Percentiles rank a stretch among this genome's conserved stretches.
These are phyloP conservation scores for Dictyostelium intermedium DNA, from an alignment of 78 protist species.

Conservation along the genomic window DNA sequence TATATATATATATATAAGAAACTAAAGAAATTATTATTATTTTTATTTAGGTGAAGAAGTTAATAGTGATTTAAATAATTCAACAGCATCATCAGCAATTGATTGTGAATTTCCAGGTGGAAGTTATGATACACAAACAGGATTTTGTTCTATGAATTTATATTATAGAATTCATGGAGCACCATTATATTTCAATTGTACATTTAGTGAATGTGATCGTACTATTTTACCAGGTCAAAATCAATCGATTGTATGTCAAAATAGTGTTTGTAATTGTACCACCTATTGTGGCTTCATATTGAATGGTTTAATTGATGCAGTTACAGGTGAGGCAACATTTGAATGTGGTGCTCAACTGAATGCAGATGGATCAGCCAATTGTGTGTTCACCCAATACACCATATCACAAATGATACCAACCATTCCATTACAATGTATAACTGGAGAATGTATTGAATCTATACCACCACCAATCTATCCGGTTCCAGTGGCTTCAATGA, in stretches of 20 bases:
- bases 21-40: no score
- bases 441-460: conserved; percentile 44
- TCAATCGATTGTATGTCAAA: conserved; percentile 22
- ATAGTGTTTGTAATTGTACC: conserved; percentile 27
- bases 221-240: conserved; percentile 21
- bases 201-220: conserved; percentile 6
- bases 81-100: conserved; percentile 43
- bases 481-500: neutral
- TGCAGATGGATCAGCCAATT: neutral
- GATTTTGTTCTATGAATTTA: conserved; percentile 46
- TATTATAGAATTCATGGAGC: conserved; percentile 22
- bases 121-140: neutral
- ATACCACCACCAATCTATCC: conserved; percentile 16
- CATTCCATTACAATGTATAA: conserved; percentile 29
- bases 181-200: conserved; percentile 58
- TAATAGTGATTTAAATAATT: conserved; percentile 39
- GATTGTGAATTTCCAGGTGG: conserved; percentile 36
- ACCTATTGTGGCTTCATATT: conserved; percentile 36
- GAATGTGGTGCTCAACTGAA: neutral
- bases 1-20: neutral
- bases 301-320: neutral
- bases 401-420: neutral
- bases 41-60: conserved; percentile 15
- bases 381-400: conserved; percentile 3
- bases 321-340: conserved; percentile 5